Percentiles rank a stretch among this genome's conserved stretches.
Conservation (phyloP, 2,329 filamentous ascomycete species). For the Tolypocladium album region DNA sequence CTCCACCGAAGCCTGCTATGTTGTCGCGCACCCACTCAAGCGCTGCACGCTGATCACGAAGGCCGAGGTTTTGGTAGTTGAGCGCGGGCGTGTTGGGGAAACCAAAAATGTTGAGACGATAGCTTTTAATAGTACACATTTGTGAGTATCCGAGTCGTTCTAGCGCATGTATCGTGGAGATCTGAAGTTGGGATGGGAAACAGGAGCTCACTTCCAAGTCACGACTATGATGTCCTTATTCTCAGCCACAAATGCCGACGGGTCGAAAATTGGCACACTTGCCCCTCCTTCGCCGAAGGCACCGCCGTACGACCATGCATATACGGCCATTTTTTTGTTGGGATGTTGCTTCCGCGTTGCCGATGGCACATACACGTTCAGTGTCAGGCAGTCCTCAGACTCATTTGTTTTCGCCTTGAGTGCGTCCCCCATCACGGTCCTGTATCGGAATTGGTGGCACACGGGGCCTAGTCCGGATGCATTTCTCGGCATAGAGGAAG, state of each 20-base stretch:
- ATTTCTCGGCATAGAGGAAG: neutral
- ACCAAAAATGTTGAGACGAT: neutral
- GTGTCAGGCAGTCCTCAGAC: neutral
- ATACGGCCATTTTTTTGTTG: neutral
- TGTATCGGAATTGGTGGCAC: neutral
- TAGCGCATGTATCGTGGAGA: neutral
- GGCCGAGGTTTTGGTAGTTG: neutral
- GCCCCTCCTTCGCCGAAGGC: neutral
- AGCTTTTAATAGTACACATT: neutral
- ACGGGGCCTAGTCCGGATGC: neutral
- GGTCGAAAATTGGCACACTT: neutral
- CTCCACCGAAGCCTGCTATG: neutral
- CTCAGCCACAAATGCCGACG: neutral
- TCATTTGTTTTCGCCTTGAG: neutral
- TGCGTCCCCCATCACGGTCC: neutral
- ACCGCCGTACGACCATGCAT: neutral
- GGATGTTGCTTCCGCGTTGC: neutral
- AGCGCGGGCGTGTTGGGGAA: neutral
- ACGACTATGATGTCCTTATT: neutral
- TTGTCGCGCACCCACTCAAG: neutral
- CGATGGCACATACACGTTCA: neutral
- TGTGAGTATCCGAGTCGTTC: neutral
- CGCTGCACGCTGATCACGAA: neutral
- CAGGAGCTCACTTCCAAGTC: neutral
- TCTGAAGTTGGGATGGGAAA: neutral